A percentile compares a stretch with the other conserved stretches of the same genome.
Evolutionary conservation across 2,329 filamentous ascomycete species (phyloP).

Genomic region (Aspergillus sp.): DNA sequence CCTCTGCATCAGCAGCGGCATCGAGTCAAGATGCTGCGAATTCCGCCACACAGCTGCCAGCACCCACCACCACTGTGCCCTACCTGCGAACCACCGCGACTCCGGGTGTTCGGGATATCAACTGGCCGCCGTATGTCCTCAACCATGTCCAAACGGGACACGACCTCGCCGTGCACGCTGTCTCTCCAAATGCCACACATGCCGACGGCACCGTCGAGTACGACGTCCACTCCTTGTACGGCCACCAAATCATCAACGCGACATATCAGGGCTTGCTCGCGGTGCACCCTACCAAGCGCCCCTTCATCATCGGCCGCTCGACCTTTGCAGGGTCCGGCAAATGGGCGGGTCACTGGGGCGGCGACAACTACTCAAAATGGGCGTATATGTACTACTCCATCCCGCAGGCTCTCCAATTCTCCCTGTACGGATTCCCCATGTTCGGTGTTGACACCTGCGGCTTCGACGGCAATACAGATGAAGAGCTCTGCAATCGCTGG

Average conservation of each 20-base stretch:
- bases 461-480: conserved; percentile 64
- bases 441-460: conserved; percentile 70
- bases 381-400: conserved; percentile 74
- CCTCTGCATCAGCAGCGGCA: conserved; percentile 55
- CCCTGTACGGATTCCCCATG: conserved; percentile 73
- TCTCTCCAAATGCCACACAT: conserved; percentile 76
- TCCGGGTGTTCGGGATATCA: conserved; percentile 62
- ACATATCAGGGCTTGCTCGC: conserved; percentile 69
- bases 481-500: conserved; percentile 71
- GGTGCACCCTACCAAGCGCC: conserved; percentile 66
- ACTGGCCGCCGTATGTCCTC: conserved; percentile 73
- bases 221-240: conserved; percentile 78
- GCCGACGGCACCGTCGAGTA: conserved; percentile 71
- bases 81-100: conserved; percentile 62
- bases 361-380: conserved; percentile 70
- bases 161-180: conserved; percentile 68
- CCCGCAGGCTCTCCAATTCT: conserved; percentile 72
- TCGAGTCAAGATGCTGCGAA: conserved; percentile 48
- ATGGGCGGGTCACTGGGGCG: conserved; percentile 79
- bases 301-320: conserved; percentile 79
- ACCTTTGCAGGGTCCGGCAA: conserved; percentile 76
- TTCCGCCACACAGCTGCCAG: conserved; percentile 8
- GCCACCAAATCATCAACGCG: conserved; percentile 71
- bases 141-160: conserved; percentile 64
- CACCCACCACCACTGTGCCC: conserved; percentile 34